Conservation (phyloP, 257 asterid genomes). For the Buddleja alternifolia region DNA sequence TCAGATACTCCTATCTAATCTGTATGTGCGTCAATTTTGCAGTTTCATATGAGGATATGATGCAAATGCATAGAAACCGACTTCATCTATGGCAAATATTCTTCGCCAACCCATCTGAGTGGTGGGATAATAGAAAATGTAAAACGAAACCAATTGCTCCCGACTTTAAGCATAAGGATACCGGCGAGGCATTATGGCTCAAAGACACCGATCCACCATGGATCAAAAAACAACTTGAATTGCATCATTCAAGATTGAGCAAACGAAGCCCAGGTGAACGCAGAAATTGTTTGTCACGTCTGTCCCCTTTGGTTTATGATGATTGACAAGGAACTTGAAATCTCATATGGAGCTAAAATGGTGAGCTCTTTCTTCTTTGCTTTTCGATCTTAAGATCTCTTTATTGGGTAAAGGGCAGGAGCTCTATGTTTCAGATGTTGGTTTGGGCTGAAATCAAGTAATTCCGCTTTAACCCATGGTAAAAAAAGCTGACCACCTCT, state of each 20-base stretch:
- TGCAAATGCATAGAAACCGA: conserved; percentile 46
- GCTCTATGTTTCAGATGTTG: not conserved
- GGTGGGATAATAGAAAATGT: conserved; percentile 67
- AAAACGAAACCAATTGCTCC: conserved; percentile 53
- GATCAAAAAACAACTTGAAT: conserved; percentile 65
- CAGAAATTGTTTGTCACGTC: conserved; percentile 23
- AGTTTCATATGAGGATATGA: conserved; percentile 47
- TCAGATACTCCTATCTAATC: not conserved
- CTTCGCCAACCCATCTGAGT: conserved; percentile 73
- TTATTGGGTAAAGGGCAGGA: not conserved
- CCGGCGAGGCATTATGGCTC: conserved; percentile 85
- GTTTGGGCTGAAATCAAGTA: not conserved
- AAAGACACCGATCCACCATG: conserved; percentile 69
- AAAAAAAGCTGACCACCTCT: not conserved
- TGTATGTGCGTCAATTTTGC: conserved; percentile 26
- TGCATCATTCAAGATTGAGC: conserved; percentile 53
- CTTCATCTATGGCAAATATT: conserved; percentile 81
- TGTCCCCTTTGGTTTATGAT: conserved; percentile 41
- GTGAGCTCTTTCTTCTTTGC: not conserved
- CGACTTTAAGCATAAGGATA: conserved; percentile 76
- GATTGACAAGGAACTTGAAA: conserved; percentile 31
- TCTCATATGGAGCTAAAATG: conserved; percentile 4
- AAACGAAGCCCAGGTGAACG: conserved; percentile 29
- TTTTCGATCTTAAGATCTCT: not conserved
- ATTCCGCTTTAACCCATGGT: not conserved